Base-by-base conservation (phyloP, 371 early-diverging fungal species). In the Funneliformis caledonium region DNA sequence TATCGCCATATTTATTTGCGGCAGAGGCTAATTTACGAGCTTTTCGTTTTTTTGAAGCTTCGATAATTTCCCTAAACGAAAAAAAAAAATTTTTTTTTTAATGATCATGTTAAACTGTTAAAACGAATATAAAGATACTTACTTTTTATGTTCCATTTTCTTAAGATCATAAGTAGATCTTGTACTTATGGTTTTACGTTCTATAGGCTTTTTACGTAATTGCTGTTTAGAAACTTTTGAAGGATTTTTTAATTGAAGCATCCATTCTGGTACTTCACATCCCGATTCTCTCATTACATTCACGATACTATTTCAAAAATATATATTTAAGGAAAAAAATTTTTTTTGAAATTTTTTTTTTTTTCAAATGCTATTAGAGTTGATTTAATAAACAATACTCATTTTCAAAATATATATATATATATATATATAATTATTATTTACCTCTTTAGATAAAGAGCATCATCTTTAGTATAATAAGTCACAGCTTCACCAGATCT, bases 231-330 rank as follows among this genome's bases (percentile, higher is more conserved):
- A 85, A 60, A 88, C 86, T 83, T 89, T 88, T 72, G 85, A 83
- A 75, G 94, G 90, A 70, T 92, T 94, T 82, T 95, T 94, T 78
- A 98, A 85, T 68, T 89, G 81, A 80, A 98, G 84, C 98, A 98
- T 97, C 98, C 98, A 98, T 50, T 98, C 97, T 37, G 97, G 96
- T 2, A 98, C 94, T 10, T 97, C 94, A 85, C 98, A 97, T 3
- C 98, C 98, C 37, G 96, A 95, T 81, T 94, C 93, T 72, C 91
- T 89, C 97, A 99, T 97, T 7, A 99, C 98, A 85, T 98, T 98
- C 50, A 96, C 98, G 78, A 99, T 92, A 77, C 92, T 91, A 81
- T 19, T 31, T 33, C 11, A 7, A 52, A 26, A 26, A 26, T 26
- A 26, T 26, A 26, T 26, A 26, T 26, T 26, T 26, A 26, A 26